Evolutionary conservation across 768 basidiomycete genomes (phyloP), one percentile per base, ranked within the genome.

Genomic region (Podaxis pistillaris): DNA sequence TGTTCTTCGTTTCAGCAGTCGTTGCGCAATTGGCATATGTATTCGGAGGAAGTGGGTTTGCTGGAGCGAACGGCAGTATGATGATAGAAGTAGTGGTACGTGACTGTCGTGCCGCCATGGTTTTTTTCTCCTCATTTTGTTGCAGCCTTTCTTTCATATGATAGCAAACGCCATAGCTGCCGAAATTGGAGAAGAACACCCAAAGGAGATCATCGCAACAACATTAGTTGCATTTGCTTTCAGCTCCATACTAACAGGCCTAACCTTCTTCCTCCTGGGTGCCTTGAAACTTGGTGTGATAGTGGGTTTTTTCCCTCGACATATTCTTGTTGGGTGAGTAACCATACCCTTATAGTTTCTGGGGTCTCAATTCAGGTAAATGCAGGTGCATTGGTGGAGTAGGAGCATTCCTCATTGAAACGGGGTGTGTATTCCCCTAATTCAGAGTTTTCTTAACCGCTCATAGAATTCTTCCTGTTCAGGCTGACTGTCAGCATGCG

Each of bases 31-130:
- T 97, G 24, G 84, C 90, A 0, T 98, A 93, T 73, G 89, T 91
- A 1, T 73, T 88, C 8, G 96, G 94, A 4, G 96, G 92, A 3
- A 94, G 91, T 67, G 88, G 87, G 24, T 97, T 99, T 72, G 87
- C 87, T 8, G 93, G 92, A 55, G 94, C 90, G 1, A 95, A 94
- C 74, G 93, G 92, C 5, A 94, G 91, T 65, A 94, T 96, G 94
- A 97, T 98, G 94, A 98, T 99, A 64, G 96, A 98, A 75, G 93
- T 96, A 11, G 95, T 98, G 67, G 91, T 94, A 72, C 49, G 89
- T 83, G 55, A 9, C 62, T 60, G 47, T 38, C 57, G 53, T 53
- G 38, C 38, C 46, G 58, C 7, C 51, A 50, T 30, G 7, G 24
- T 51, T 62, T 46, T 46, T 33, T 11, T 30, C 44, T 24, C 9